Conservation (phyloP, 2,329 filamentous ascomycete genomes). For the Berkeleyomyces basicola region DNA sequence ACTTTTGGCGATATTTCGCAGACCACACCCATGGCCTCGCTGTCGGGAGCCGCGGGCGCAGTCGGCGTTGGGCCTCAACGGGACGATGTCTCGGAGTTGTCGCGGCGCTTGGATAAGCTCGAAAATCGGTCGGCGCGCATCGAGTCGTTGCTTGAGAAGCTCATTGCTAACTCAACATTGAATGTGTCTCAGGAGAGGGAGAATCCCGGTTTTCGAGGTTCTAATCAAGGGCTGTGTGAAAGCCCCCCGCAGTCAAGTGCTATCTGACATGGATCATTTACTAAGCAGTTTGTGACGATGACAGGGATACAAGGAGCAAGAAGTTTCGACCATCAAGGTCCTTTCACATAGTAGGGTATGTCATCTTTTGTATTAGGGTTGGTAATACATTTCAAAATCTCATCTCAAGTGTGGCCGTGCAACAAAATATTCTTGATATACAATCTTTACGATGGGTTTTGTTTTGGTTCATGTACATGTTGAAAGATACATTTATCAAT, state of each 20-base stretch:
- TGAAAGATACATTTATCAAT: no score
- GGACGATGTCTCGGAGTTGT: conserved; percentile 29
- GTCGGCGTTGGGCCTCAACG: conserved; percentile 15
- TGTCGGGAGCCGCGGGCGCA: conserved; percentile 15
- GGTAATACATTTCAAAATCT: no score
- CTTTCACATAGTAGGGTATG: no score
- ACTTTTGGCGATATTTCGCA: conserved; percentile 35
- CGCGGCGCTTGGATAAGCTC: conserved; percentile 29
- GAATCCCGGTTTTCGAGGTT: neutral
- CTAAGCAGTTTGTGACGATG: no score
- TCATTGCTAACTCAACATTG: conserved; percentile 16
- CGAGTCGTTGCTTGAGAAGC: conserved; percentile 28
- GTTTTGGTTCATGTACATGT: no score
- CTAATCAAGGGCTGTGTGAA: neutral
- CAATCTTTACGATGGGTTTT: no score
- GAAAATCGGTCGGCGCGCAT: conserved; percentile 34
- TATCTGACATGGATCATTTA: no score
- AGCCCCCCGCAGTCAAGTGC: neutral
- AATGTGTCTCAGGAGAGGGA: neutral
- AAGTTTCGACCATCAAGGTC: no score
- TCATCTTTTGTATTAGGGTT: no score
- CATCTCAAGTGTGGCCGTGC: no score
- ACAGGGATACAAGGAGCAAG: no score
- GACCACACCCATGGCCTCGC: neutral
- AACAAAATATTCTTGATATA: no score